Conservation (phyloP, 2,329 filamentous ascomycete species). For the Cladophialophora immunda region DNA sequence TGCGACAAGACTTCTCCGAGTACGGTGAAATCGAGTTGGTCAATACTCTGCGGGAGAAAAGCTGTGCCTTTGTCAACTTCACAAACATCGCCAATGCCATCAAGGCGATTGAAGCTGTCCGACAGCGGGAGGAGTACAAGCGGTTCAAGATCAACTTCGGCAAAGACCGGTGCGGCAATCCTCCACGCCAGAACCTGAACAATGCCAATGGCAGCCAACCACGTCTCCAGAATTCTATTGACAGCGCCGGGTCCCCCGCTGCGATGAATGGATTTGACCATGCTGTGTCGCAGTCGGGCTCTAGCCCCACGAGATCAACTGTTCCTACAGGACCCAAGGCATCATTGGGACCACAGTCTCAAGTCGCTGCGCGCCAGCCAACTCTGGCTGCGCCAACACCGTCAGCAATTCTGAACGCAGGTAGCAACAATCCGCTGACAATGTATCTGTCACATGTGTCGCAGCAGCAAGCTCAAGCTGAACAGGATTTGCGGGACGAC, state of each 20-base stretch:
- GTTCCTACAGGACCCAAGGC: constrained; percentile 64
- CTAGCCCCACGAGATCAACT: constrained; percentile 67
- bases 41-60: constrained; percentile 96
- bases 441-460: constrained; percentile 87
- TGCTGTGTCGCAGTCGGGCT: constrained; percentile 64
- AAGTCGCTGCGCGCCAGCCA: constrained; percentile 63
- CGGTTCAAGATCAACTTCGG: constrained; percentile 99
- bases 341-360: constrained; percentile 61
- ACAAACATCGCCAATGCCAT: constrained; percentile 99
- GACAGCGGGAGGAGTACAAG: constrained; percentile 94
- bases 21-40: constrained; percentile 98
- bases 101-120: constrained; percentile 96
- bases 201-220: constrained; percentile 68
- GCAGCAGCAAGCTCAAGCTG: constrained; percentile 66
- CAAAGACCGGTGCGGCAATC: constrained; percentile 97
- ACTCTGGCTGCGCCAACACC: constrained; percentile 66
- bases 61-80: constrained; percentile 99
- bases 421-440: constrained; percentile 84
- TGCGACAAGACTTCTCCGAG: constrained; percentile 96
- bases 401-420: constrained; percentile 79
- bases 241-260: constrained; percentile 64
- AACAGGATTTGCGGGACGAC: constrained; percentile 65
- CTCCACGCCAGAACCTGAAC: constrained; percentile 82
- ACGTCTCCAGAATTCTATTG: constrained; percentile 65
- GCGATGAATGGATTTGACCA: constrained; percentile 67